Evolutionary conservation across 2,329 filamentous ascomycete species (phyloP).

Genomic region (Aureobasidium sp.): DNA sequence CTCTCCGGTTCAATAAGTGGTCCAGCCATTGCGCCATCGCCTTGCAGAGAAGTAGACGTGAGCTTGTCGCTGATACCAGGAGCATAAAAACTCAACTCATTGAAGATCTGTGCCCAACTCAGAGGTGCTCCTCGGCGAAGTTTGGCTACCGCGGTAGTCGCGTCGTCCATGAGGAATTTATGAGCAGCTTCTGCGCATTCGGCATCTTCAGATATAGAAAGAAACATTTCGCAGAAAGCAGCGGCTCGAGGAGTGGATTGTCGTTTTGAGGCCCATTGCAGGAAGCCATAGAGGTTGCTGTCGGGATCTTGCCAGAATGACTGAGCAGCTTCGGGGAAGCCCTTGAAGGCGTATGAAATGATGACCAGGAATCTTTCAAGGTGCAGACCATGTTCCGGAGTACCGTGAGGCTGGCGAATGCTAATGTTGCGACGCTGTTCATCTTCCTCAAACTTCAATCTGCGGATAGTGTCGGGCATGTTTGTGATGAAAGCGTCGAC

Average conservation of each 20-base stretch:
- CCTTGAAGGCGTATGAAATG: conserved; percentile 85
- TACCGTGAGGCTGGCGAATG: conserved; percentile 32
- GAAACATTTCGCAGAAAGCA: conserved; percentile 93
- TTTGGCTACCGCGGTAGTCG: conserved; percentile 56
- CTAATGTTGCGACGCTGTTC: conserved; percentile 56
- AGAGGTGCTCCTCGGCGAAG: conserved; percentile 75
- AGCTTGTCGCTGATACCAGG: conserved; percentile 68
- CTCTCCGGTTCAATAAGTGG: conserved; percentile 80
- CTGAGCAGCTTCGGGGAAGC: conserved; percentile 71
- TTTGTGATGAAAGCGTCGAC: conserved; percentile 91
- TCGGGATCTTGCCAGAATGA: conserved; percentile 91
- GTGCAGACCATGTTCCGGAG: conserved; percentile 16
- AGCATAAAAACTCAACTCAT: conserved; percentile 78
- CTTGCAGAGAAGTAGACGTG: conserved; percentile 36
- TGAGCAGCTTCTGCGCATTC: conserved; percentile 79
- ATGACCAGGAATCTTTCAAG: conserved; percentile 87
- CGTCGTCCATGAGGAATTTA: conserved; percentile 81
- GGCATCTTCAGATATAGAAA: conserved; percentile 74
- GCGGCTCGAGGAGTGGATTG: conserved; percentile 94
- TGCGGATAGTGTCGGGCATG: conserved; percentile 83
- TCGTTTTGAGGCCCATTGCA: conserved; percentile 92
- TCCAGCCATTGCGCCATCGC: conserved; percentile 15
- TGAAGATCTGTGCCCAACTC: conserved; percentile 89
- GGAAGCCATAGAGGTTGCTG: conserved; percentile 85
- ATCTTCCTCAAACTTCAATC: conserved; percentile 80